Evolutionary conservation across 1,139 yeast genomes (phyloP).

Genomic region (Kurtzmaniella quercitrusa): DNA sequence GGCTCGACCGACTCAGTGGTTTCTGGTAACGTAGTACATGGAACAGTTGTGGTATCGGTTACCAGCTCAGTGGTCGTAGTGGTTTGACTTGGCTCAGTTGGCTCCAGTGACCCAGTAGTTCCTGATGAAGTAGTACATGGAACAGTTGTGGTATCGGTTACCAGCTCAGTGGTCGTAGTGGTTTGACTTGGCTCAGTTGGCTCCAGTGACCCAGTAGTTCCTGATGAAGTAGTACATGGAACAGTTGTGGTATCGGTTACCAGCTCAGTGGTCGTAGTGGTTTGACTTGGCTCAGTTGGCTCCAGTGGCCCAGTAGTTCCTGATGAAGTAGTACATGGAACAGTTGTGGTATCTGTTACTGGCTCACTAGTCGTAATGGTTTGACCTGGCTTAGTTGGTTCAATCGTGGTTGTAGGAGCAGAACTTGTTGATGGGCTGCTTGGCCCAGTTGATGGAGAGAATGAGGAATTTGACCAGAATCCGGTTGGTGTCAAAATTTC

Average conservation of each 20-base stretch:
- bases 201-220: not conserved
- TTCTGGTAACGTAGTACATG: not conserved
- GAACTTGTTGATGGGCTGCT: not conserved
- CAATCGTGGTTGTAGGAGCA: not conserved
- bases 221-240: not conserved
- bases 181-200: not conserved
- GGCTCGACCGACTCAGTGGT: not conserved
- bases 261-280: not conserved
- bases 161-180: not conserved
- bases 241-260: not conserved
- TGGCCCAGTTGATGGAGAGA: no score
- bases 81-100: not conserved
- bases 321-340: not conserved
- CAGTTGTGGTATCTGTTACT: not conserved
- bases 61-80: not conserved
- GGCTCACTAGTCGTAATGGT: not conserved
- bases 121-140: not conserved
- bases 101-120: not conserved
- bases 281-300: not conserved
- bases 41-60: not conserved
- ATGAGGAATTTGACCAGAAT: no score
- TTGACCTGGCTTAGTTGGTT: not conserved
- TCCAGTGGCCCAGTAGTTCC: not conserved
- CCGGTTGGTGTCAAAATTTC: not conserved
- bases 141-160: not conserved